Conservation (phyloP, 2,329 filamentous ascomycete species). For the Rutstroemia sp. region DNA sequence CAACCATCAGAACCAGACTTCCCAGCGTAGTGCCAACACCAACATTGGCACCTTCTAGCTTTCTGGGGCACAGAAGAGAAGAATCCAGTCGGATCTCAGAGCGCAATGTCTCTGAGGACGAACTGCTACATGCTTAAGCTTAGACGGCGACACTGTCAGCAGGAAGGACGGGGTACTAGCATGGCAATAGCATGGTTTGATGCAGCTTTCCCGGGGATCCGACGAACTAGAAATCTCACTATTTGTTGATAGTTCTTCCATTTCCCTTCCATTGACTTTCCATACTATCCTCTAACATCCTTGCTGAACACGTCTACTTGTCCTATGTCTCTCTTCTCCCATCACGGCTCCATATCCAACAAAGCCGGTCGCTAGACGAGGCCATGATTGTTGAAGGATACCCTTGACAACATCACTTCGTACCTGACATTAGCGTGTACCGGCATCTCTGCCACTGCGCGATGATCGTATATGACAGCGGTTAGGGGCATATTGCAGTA, state of each 20-base stretch:
- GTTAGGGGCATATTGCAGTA: conserved; percentile 4
- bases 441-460: conserved; percentile 6
- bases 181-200: conserved; percentile 7
- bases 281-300: neutral
- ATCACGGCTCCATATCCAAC: conserved; percentile 12
- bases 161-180: conserved; percentile 6
- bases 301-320: neutral
- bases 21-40: no score
- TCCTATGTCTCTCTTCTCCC: neutral
- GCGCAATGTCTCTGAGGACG: no score
- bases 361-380: conserved; percentile 9
- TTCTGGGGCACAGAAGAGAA: no score
- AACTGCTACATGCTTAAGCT: no score
- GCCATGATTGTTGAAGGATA: neutral
- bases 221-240: conserved; percentile 2
- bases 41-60: no score
- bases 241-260: neutral
- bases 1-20: neutral
- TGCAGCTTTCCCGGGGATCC: conserved; percentile 7
- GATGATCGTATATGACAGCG: conserved; percentile 12
- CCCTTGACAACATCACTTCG: conserved; percentile 8
- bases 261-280: neutral
- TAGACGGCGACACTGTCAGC: neutral
- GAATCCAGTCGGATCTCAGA: no score
- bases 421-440: conserved; percentile 19